These are phyloP conservation scores for Alternaria viburni DNA, from an alignment of 2,329 filamentous ascomycete genomes.

Conservation along the genomic window DNA sequence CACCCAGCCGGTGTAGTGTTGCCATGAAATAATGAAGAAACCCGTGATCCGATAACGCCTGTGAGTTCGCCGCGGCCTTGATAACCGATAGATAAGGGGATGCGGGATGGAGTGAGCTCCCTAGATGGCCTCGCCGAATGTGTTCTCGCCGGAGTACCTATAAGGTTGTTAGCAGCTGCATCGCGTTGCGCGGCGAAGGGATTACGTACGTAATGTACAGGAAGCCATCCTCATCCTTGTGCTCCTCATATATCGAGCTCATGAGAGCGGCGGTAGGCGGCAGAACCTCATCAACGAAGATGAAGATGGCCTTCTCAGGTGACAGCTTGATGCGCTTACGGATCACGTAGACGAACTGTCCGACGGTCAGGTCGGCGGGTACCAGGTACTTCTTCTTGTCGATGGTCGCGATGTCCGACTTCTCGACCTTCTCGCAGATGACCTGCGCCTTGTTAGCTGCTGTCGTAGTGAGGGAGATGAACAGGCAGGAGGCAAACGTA, in stretches of 20 bases:
- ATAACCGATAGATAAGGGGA: conserved; percentile 26
- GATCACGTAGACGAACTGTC: conserved; percentile 99
- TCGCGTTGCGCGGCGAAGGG: neutral
- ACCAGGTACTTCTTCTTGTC: conserved; percentile 99
- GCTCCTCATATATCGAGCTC: conserved; percentile 99
- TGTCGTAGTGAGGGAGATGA: neutral
- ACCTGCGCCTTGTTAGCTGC: conserved; percentile 65
- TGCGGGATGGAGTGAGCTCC: conserved; percentile 12
- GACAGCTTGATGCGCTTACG: conserved; percentile 99
- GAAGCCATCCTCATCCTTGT: conserved; percentile 90
- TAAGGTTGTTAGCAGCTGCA: conserved; percentile 26
- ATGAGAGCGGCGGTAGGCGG: conserved; percentile 96
- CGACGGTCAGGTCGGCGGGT: conserved; percentile 94
- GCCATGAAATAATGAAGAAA: conserved; percentile 27
- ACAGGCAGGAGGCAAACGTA: conserved; percentile 60
- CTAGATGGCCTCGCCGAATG: conserved; percentile 71
- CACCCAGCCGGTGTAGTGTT: conserved; percentile 27
- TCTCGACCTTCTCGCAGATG: conserved; percentile 99
- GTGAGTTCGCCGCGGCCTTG: conserved; percentile 32
- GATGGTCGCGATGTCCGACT: conserved; percentile 98
- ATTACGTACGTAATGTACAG: conserved; percentile 88
- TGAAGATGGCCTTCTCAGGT: conserved; percentile 99
- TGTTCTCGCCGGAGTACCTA: conserved; percentile 98
- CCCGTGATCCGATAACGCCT: conserved; percentile 40
- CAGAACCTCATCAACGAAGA: conserved; percentile 98